Conservation (phyloP, 169 alveolate species). For the Eimeria maxima region DNA sequence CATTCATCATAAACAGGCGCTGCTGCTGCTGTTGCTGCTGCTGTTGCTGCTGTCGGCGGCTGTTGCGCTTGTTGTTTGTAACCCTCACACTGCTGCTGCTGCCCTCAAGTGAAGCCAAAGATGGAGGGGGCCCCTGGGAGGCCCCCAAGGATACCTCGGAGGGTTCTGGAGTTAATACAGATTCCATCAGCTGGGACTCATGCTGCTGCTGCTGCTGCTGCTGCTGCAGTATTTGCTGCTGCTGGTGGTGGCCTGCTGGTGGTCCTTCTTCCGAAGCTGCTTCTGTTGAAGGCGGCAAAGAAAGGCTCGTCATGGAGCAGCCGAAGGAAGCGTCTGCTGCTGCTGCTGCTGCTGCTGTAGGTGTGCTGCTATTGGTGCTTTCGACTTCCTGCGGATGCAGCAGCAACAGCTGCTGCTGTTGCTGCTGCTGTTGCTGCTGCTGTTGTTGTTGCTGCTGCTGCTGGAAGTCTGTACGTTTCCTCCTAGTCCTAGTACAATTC, state of each 20-base stretch:
- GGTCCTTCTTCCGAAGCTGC: background rate
- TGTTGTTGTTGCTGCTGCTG: slow-evolving; percentile 37
- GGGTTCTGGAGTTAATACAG: slow-evolving; percentile 19
- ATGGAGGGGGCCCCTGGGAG: slow-evolving; percentile 1
- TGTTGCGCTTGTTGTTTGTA: background rate
- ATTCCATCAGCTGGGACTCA: background rate
- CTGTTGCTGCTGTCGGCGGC: slow-evolving; percentile 20
- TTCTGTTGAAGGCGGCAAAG: background rate
- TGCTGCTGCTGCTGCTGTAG: slow-evolving; percentile 47
- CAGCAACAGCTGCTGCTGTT: background rate
- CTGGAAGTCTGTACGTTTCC: background rate
- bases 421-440: background rate
- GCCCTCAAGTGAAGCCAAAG: background rate
- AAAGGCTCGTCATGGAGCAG: background rate
- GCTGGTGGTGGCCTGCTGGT: background rate
- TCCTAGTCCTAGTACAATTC: background rate
- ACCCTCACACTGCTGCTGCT: background rate
- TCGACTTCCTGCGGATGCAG: slow-evolving; percentile 1
- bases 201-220: slow-evolving; percentile 21
- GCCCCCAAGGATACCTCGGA: slow-evolving; percentile 8
- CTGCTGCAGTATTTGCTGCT: slow-evolving; percentile 21
- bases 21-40: slow-evolving; percentile 22
- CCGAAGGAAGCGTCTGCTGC: slow-evolving; percentile 3
- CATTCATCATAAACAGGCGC: background rate
- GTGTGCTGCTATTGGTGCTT: slow-evolving; percentile 26